Evolutionary conservation across 2,329 filamentous ascomycete species (phyloP), one percentile per base, ranked within the genome.

Genomic region (Waltergamsia citrina): DNA sequence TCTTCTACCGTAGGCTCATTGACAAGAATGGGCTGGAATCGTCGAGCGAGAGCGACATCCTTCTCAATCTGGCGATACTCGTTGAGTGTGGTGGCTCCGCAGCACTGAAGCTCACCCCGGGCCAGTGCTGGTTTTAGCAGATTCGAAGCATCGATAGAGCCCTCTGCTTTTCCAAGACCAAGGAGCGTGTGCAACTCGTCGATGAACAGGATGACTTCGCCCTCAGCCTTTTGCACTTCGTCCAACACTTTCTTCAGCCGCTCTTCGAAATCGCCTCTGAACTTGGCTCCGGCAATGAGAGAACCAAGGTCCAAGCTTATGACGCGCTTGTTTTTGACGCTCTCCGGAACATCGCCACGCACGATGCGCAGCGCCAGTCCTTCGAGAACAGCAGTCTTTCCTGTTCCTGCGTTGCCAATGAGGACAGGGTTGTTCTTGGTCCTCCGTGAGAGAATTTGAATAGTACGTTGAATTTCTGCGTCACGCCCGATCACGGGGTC

Each of bases 351-450:
- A 59, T 95, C 90, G 3, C 90, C 90, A 43, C 80, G 74, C 2
- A 95, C 83, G 43, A 98, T 96, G 25, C 92, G 73, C 51, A 92
- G 75, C 8, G 90, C 88, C 25, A 96, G 65, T 2, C 90, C 90
- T 60, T 96, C 90, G 4, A 95, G 63, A 33, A 95, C 85, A 2
- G 90, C 88, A 6, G 90, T 96, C 63, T 96, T 96, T 40, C 90
- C 90, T 0, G 86, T 94, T 44, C 88, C 90, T 7, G 87, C 85
- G 30, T 78, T 80, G 41, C 90, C 90, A 38, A 95, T 94, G n/a
- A 95, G 64, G 1, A 95, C 88, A 0, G 90, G 90, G 44, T 94
- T 94, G 50, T 95, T 96, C 59, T 96, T 96, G 7, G 92, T 96
- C 40, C 92, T 71, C 42, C 92, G 71, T 12, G 88, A 95, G 2